Base-by-base conservation (phyloP, 176 grass and related monocot genomes). In the Ensete glaucum region DNA sequence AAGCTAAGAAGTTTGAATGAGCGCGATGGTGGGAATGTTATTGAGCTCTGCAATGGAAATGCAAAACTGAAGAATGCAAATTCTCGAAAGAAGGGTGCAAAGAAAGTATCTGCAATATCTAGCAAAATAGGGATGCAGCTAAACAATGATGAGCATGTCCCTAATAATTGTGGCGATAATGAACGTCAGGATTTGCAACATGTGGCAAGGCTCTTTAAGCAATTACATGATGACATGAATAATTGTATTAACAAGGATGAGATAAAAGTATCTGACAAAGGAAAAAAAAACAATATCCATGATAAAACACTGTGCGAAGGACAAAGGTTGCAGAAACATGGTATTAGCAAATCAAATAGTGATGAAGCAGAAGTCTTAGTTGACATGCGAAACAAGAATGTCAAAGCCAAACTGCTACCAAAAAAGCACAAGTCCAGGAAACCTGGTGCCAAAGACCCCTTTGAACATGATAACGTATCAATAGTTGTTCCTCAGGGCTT, bases 401-500 rank as follows among this genome's bases (percentile, higher is more conserved):
- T 7, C 48, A 78, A 77, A 52, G 51, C 26, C 16, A 74, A 64
- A 27, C 49, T 9, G 57, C n/a, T 72, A 52, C 49, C 23, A 8
- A 81, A 34, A 54, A 27, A 74, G 62, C 66, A 76, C 9, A 59
- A 74, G 54, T 12, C 25, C 1, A n/a, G 14, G 55, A 75, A 75
- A 48, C 19, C 13, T 19, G 21, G 0, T 43, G n/a, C 3, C 9
- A 50, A 26, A 52, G 60, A 8, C 55, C 74, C 50, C 65, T 64
- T 74, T 64, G 74, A 78, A 63, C 73, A 57, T 26, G 43, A 72
- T 21, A 50, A 55, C 14, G n/a, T 80, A 52, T 75, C 71, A 53
- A 69, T 2, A 17, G 64, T 77, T 67, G 78, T 93, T 53, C 88
- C 95, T 69, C 76, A 48, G 65, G 95, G 95, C 51, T 82, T 52